These are phyloP conservation scores for Salix purpurea DNA, from an alignment of 345 rosid species.

Conservation along the genomic window DNA sequence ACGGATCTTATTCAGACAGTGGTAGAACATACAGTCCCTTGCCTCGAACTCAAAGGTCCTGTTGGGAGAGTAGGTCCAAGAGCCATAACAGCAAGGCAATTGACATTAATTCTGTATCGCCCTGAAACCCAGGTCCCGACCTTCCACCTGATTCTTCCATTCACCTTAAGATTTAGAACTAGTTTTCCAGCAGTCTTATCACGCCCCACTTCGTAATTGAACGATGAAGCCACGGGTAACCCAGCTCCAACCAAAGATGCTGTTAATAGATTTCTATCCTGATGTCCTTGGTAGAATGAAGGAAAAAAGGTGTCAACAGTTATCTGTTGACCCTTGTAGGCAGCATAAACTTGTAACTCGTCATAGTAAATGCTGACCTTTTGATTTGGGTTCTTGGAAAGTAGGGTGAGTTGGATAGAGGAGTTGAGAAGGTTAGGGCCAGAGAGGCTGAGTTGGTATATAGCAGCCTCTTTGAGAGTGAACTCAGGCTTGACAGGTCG, in stretches of 20 bases:
- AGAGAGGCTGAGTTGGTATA: slow-evolving; percentile 65
- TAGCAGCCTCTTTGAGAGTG: slow-evolving; percentile 54
- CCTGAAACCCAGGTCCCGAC: slow-evolving; percentile 89
- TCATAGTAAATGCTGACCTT: slow-evolving; percentile 84
- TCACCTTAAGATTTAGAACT: slow-evolving; percentile 46
- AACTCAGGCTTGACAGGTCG: slow-evolving; percentile 73
- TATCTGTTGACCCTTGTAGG: slow-evolving; percentile 77
- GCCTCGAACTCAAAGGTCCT: slow-evolving; percentile 42
- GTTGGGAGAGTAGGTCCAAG: slow-evolving; percentile 45
- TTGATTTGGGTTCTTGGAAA: slow-evolving; percentile 60
- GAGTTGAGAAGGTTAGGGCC: slow-evolving; percentile 74
- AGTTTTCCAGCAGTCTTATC: slow-evolving; percentile 58
- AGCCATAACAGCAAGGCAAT: slow-evolving; percentile 59
- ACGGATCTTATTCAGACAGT: slow-evolving; percentile 30
- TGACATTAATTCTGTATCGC: slow-evolving; percentile 49
- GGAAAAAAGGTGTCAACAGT: slow-evolving; percentile 52
- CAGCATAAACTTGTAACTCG: slow-evolving; percentile 50
- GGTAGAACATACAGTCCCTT: slow-evolving; percentile 71
- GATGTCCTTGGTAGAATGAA: slow-evolving; percentile 74
- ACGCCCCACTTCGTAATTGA: slow-evolving; percentile 53
- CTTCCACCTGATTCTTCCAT: slow-evolving; percentile 75
- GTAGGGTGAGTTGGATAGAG: slow-evolving; percentile 63
- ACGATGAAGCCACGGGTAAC: slow-evolving; percentile 60
- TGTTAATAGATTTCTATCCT: slow-evolving; percentile 55
- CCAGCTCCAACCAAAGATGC: slow-evolving; percentile 57